Evolutionary conservation across 2,329 filamentous ascomycete species (phyloP).

Genomic region (Tolypocladium paradoxum): DNA sequence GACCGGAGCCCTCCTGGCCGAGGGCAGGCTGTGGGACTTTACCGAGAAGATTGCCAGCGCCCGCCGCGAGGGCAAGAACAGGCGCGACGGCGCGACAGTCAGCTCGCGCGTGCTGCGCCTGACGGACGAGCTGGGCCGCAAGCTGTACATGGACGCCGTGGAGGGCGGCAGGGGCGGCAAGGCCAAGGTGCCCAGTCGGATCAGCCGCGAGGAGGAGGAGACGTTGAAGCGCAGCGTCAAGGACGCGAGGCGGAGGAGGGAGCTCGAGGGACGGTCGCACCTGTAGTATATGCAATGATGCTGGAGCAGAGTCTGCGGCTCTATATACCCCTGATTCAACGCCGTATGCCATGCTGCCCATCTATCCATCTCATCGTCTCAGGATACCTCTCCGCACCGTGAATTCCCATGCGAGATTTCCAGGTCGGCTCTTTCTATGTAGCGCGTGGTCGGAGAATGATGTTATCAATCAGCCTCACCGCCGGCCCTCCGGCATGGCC

Average conservation of each 20-base stretch:
- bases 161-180: conserved; percentile 25
- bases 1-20: conserved; percentile 51
- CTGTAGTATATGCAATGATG: conserved; percentile 21
- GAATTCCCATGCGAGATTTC: not conserved
- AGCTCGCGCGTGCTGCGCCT: conserved; percentile 69
- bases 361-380: not conserved
- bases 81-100: conserved; percentile 85
- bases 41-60: conserved; percentile 77
- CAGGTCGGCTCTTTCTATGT: not conserved
- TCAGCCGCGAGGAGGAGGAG: conserved; percentile 40
- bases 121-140: conserved; percentile 60
- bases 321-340: not conserved
- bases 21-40: conserved; percentile 82
- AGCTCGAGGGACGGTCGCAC: conserved; percentile 39
- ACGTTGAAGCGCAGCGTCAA: conserved; percentile 30
- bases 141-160: conserved; percentile 52
- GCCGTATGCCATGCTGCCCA: not conserved
- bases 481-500: conserved; percentile 61
- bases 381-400: not conserved
- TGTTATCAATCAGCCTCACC: conserved; percentile 89
- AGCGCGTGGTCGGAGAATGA: conserved; percentile 44
- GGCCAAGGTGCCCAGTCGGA: conserved; percentile 25
- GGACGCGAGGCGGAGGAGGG: conserved; percentile 36
- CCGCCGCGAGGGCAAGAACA: conserved; percentile 86
- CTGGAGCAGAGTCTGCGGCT: not conserved